Conservation (phyloP, 169 alveolate species). For the Nephromyces sp. region DNA sequence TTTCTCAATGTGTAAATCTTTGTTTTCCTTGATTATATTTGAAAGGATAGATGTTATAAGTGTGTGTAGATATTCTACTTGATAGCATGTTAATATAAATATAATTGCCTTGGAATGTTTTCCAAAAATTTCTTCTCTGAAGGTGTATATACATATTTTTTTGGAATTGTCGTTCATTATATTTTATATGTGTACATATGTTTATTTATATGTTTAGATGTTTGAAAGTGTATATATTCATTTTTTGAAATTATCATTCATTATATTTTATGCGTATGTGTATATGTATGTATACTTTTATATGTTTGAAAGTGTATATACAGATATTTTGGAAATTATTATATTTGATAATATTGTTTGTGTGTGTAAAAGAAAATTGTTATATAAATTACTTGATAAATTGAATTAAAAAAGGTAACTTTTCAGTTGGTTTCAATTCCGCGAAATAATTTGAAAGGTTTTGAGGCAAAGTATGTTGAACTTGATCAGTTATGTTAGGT, state of each 20-base stretch:
- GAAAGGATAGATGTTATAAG: constrained; percentile 8
- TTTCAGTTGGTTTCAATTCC: neutral
- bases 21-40: neutral
- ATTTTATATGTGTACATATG: too few relatives aligned
- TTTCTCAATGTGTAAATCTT: constrained; percentile 9
- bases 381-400: neutral
- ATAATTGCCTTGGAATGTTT: constrained; percentile 15
- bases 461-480: constrained; percentile 5
- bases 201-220: neutral
- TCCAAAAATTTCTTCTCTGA: neutral
- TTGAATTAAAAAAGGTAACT: constrained; percentile 12
- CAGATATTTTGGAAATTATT: too few relatives aligned
- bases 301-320: too few relatives aligned
- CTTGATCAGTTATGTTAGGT: too few relatives aligned
- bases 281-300: too few relatives aligned
- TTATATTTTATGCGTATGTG: too few relatives aligned
- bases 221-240: neutral
- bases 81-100: constrained; percentile 38
- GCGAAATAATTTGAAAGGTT: neutral
- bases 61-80: constrained; percentile 30
- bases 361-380: too few relatives aligned
- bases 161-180: neutral
- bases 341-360: too few relatives aligned
- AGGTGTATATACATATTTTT: neutral
- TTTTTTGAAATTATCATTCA: too few relatives aligned